Evolutionary conservation across 2,329 filamentous ascomycete species (phyloP).

Genomic region (Fusarium sp.): DNA sequence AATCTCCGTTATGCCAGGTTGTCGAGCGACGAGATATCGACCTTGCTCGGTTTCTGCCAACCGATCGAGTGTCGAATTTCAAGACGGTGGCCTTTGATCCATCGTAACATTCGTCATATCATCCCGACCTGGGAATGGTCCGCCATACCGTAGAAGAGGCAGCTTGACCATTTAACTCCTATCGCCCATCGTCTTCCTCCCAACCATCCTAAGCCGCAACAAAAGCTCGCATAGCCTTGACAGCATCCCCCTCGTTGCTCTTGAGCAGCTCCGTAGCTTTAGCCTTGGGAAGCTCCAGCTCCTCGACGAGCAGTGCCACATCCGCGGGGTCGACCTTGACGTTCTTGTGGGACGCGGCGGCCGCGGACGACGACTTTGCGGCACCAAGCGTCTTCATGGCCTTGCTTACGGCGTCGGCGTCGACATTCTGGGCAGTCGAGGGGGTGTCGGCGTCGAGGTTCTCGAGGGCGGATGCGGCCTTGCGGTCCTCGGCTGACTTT

Average conservation of each 20-base stretch:
- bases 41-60: not conserved
- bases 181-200: not conserved
- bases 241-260: conserved; percentile 75
- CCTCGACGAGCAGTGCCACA: conserved; percentile 76
- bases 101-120: not conserved
- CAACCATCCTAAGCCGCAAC: conserved; percentile 32
- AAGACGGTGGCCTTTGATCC: not conserved
- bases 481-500: conserved; percentile 81
- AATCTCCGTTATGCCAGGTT: not conserved
- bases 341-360: conserved; percentile 61
- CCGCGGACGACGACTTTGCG: conserved; percentile 40
- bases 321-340: conserved; percentile 82
- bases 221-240: conserved; percentile 74
- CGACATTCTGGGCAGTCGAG: conserved; percentile 68
- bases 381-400: conserved; percentile 74
- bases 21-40: not conserved
- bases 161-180: not conserved
- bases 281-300: conserved; percentile 77
- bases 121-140: not conserved
- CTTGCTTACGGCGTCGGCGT: conserved; percentile 76
- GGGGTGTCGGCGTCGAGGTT: conserved; percentile 70
- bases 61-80: not conserved
- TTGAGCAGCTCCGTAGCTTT: conserved; percentile 82
- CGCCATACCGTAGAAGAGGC: not conserved
- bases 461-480: conserved; percentile 79